phyloP scores from a whole-genome alignment of 495 filamentous ascomycete species.

The Neurospora sp. region DNA sequence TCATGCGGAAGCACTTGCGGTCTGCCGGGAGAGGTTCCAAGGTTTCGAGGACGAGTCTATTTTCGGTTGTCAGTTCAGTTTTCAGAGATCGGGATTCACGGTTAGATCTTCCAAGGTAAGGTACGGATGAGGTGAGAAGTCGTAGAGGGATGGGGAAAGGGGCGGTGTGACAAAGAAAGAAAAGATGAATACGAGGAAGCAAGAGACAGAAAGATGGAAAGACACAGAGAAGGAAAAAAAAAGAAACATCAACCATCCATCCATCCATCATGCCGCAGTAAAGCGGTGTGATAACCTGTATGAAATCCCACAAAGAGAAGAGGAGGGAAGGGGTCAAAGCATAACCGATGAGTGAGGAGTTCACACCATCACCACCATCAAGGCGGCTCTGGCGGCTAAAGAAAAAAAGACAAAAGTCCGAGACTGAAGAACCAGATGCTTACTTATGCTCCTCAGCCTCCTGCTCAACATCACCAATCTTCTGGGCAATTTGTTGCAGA shows the following conservation, averaged over 20 bases:
- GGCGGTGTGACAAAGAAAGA: background rate
- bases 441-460: slow-evolving; percentile 94
- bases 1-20: slow-evolving; percentile 97
- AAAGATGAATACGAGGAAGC: background rate
- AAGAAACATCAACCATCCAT: background rate
- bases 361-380: background rate
- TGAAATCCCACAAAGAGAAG: background rate
- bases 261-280: background rate
- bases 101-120: slow-evolving; percentile 7
- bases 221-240: background rate
- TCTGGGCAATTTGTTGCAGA: slow-evolving; percentile 85
- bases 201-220: background rate
- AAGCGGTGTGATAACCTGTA: background rate
- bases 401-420: background rate
- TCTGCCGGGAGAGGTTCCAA: slow-evolving; percentile 71
- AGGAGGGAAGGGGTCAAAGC: background rate
- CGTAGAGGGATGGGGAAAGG: background rate
- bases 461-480: slow-evolving; percentile 94
- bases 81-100: background rate
- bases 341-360: background rate
- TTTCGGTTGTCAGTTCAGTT: background rate
- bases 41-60: slow-evolving; percentile 90
- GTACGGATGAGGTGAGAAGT: slow-evolving; percentile 4
- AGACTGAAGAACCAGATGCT: too few relatives aligned
- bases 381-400: background rate